Evolutionary conservation across 1,284 basidiomycete species (phyloP).

Genomic region (Ceratobasidium sp.): DNA sequence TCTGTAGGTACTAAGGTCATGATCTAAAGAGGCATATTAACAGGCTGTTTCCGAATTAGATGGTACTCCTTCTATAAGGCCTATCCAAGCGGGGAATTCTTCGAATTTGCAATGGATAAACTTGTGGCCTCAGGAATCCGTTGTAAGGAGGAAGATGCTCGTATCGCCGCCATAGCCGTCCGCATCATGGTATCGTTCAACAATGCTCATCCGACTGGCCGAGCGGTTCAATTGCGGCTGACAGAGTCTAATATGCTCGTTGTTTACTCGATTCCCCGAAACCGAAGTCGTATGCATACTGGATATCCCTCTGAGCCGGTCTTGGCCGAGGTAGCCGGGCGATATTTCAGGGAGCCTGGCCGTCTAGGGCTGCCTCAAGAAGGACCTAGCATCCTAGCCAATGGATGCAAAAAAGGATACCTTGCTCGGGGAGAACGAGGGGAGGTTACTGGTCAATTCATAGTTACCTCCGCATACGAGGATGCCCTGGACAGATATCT

Average conservation of each 20-base stretch:
- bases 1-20: background rate
- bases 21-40: no score
- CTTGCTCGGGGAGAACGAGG: background rate
- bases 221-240: background rate
- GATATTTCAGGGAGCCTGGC: background rate
- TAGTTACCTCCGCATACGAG: background rate
- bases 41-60: no score
- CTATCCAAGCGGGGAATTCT: no score
- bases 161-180: no score
- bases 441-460: background rate
- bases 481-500: background rate
- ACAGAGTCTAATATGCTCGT: constrained; percentile 37
- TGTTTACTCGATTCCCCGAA: constrained; percentile 38
- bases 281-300: constrained; percentile 39
- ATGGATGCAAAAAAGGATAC: background rate
- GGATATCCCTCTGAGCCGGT: constrained; percentile 44
- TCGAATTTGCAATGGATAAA: no score
- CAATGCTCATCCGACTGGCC: no score
- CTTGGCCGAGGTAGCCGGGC: constrained; percentile 43
- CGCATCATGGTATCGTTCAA: no score
- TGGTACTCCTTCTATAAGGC: no score
- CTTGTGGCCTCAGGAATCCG: no score
- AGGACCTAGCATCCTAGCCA: background rate
- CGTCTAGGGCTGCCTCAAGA: background rate
- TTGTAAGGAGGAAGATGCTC: no score